phyloP scores from a whole-genome alignment of 2,329 filamentous ascomycete genomes.

The Blastomyces parvus region DNA sequence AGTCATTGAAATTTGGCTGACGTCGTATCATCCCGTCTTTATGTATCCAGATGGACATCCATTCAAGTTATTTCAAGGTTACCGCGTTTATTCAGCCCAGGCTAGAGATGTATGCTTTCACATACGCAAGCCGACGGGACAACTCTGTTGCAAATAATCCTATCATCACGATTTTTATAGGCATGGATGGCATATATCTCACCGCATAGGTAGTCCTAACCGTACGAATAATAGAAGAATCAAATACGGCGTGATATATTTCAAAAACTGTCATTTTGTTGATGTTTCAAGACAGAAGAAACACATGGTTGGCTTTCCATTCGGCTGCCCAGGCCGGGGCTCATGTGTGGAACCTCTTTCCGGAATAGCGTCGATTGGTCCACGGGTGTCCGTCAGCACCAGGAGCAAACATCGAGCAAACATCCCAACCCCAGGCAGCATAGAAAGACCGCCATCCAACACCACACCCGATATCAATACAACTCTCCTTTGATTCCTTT shows the following conservation, averaged over 20 bases:
- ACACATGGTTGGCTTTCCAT: background rate
- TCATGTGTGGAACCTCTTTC: constrained; percentile 3
- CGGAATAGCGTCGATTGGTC: constrained; percentile 5
- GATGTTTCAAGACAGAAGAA: background rate
- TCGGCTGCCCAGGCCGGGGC: background rate
- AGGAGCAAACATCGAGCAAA: constrained; percentile 2
- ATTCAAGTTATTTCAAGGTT: background rate
- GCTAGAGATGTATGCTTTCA: background rate
- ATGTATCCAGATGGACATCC: background rate
- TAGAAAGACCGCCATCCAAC: background rate
- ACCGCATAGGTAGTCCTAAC: background rate
- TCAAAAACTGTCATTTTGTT: background rate
- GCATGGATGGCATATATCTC: background rate
- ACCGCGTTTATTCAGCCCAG: background rate
- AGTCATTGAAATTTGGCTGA: background rate
- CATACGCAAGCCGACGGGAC: background rate
- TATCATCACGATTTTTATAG: background rate
- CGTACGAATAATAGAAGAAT: background rate
- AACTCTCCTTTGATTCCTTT: background rate
- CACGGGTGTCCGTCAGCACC: constrained; percentile 1
- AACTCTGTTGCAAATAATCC: background rate
- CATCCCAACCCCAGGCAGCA: background rate
- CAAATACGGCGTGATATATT: background rate
- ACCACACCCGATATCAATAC: background rate
- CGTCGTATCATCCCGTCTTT: background rate